These are phyloP conservation scores for Candida qinlingensis DNA, from an alignment of 805 yeast species.

Conservation along the genomic window DNA sequence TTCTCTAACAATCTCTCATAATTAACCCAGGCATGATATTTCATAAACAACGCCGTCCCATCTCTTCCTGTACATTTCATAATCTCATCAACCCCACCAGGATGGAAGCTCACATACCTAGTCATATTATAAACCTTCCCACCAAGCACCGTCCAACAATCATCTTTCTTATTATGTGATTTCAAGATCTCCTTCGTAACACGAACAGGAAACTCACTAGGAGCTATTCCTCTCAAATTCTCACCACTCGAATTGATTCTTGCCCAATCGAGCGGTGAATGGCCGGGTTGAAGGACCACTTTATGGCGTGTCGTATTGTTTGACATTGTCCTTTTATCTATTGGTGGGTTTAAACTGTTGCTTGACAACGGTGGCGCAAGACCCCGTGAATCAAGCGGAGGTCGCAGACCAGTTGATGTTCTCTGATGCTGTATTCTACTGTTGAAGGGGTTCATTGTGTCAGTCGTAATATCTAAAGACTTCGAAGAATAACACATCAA, in stretches of 20 bases:
- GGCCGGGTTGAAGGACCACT: slow-evolving; percentile 69
- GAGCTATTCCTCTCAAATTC: slow-evolving; percentile 49
- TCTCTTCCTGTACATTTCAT: slow-evolving; percentile 80
- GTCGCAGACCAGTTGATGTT: background rate
- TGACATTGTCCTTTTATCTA: slow-evolving; percentile 10
- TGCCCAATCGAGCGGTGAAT: slow-evolving; percentile 88
- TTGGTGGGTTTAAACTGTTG: no score
- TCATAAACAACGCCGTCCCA: slow-evolving; percentile 70
- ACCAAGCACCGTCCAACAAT: slow-evolving; percentile 81
- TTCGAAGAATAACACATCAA: no score
- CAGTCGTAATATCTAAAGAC: background rate
- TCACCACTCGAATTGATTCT: slow-evolving; percentile 41
- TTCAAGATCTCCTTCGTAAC: slow-evolving; percentile 54
- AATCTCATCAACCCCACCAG: slow-evolving; percentile 83
- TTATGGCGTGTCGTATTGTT: slow-evolving; percentile 36
- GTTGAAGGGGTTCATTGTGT: background rate
- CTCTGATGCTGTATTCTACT: background rate
- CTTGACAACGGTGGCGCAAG: no score
- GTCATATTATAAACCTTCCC: slow-evolving; percentile 86
- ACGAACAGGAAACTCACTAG: slow-evolving; percentile 50
- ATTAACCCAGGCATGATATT: slow-evolving; percentile 78
- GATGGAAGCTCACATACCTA: slow-evolving; percentile 79
- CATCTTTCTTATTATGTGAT: slow-evolving; percentile 52
- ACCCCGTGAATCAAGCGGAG: background rate
- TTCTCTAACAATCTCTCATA: slow-evolving; percentile 73